These are phyloP conservation scores for Termitomyces sp. DNA, from an alignment of 768 basidiomycete species.

Conservation along the genomic window DNA sequence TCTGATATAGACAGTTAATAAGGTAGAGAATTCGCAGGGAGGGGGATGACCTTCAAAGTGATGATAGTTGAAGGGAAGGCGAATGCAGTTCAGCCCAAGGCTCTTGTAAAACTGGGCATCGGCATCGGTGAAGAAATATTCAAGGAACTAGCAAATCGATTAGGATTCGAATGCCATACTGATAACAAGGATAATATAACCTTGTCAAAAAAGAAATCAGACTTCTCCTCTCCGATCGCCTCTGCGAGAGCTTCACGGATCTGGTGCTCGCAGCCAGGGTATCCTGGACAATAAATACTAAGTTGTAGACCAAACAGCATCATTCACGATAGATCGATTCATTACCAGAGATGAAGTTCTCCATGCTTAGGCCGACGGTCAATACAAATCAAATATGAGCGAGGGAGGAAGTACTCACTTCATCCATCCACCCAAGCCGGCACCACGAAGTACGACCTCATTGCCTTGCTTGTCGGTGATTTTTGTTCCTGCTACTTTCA, in stretches of 20 bases:
- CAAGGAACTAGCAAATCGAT: constrained; percentile 51
- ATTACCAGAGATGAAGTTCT: constrained; percentile 69
- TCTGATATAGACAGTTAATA: constrained; percentile 24
- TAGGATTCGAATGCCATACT: not conserved
- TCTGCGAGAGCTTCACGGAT: constrained; percentile 66
- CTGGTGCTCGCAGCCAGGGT: constrained; percentile 78
- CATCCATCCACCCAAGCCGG: constrained; percentile 84
- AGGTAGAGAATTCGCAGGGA: not conserved
- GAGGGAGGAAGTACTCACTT: constrained; percentile 46
- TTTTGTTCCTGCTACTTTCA: constrained; percentile 53
- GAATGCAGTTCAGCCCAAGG: constrained; percentile 76
- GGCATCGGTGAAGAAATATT: constrained; percentile 75
- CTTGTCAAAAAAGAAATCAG: constrained; percentile 82
- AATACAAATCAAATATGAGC: constrained; percentile 1
- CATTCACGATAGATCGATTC: not conserved
- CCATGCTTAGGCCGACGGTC: constrained; percentile 42
- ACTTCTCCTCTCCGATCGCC: constrained; percentile 60
- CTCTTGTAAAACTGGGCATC: constrained; percentile 76
- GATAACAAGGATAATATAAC: constrained; percentile 24
- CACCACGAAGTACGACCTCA: constrained; percentile 60
- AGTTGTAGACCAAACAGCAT: not conserved
- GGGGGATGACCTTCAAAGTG: constrained; percentile 52
- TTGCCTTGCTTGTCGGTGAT: constrained; percentile 53
- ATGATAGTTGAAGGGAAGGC: constrained; percentile 68
- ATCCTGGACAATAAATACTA: constrained; percentile 32